Evolutionary conservation across 2,329 filamentous ascomycete genomes (phyloP).

Genomic region (Talaromyces atroroseus): DNA sequence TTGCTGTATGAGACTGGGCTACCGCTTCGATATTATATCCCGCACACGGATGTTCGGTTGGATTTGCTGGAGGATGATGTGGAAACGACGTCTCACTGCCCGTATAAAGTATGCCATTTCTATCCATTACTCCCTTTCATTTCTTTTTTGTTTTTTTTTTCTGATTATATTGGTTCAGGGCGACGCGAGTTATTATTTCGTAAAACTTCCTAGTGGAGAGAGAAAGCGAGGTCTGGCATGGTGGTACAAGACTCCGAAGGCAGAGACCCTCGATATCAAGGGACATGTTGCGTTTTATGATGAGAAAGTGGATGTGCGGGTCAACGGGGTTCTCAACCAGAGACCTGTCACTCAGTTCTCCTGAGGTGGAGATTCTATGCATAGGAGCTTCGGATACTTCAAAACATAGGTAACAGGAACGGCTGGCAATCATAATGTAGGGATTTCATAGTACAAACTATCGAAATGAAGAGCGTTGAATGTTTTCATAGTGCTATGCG

Average conservation of each 20-base stretch:
- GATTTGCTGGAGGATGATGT: slow-evolving; percentile 8
- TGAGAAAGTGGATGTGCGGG: slow-evolving; percentile 13
- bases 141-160: not conserved
- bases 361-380: not conserved
- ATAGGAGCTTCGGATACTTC: no score
- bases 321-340: slow-evolving; percentile 11
- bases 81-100: slow-evolving; percentile 1
- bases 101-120: slow-evolving; percentile 8
- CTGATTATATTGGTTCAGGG: not conserved
- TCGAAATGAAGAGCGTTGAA: no score
- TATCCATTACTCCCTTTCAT: not conserved
- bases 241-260: slow-evolving; percentile 15
- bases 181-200: slow-evolving; percentile 10
- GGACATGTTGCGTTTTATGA: slow-evolving; percentile 15
- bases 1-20: slow-evolving; percentile 13
- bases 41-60: slow-evolving; percentile 10
- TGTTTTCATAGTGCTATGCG: no score
- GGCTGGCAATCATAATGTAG: no score
- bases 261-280: slow-evolving; percentile 11
- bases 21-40: slow-evolving; percentile 11
- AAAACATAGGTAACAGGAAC: no score
- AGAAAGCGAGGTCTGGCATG: slow-evolving; percentile 11
- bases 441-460: no score
- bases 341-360: slow-evolving; percentile 5
- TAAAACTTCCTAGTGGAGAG: slow-evolving; percentile 8